Evolutionary conservation across 257 asterid species (phyloP).

Genomic region (Orobanche coerulescens): DNA sequence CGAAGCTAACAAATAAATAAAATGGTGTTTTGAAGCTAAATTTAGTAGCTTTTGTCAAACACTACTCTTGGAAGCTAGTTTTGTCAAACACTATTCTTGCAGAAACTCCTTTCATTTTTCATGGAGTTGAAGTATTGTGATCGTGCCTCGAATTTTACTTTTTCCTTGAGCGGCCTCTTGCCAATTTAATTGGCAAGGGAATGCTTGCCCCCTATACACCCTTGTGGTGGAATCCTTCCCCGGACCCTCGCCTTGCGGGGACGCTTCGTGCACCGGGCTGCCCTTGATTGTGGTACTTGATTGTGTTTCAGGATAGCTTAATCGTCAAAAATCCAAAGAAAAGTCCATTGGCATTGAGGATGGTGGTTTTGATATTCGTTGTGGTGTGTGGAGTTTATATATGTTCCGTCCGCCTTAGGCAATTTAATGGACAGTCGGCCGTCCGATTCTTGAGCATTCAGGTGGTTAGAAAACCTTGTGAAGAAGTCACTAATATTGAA

Average conservation of each 20-base stretch:
- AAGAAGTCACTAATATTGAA: constrained; percentile 26
- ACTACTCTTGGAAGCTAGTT: too few relatives aligned
- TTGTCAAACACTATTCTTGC: too few relatives aligned
- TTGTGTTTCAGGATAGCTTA: constrained; percentile 60
- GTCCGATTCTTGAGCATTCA: constrained; percentile 32
- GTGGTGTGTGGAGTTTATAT: constrained; percentile 77
- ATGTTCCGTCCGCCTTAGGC: constrained; percentile 67
- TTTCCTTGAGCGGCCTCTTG: too few relatives aligned
- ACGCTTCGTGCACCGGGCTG: too few relatives aligned
- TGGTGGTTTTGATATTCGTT: constrained; percentile 61
- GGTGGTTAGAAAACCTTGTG: constrained; percentile 52
- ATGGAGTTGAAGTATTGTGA: neutral
- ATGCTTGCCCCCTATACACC: too few relatives aligned
- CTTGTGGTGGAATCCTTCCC: too few relatives aligned
- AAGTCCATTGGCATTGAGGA: constrained; percentile 54
- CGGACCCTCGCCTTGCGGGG: too few relatives aligned
- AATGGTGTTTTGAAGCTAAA: too few relatives aligned
- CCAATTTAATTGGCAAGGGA: too few relatives aligned
- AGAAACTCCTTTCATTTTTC: constrained; percentile 8
- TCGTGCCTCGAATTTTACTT: neutral
- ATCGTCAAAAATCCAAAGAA: constrained; percentile 51
- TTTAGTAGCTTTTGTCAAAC: too few relatives aligned
- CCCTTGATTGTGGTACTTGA: constrained; percentile 5
- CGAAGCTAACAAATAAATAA: too few relatives aligned
- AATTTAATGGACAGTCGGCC: constrained; percentile 35